Base-by-base conservation (phyloP, 2,329 filamentous ascomycete genomes). In the Tolypocladium tropicale region DNA sequence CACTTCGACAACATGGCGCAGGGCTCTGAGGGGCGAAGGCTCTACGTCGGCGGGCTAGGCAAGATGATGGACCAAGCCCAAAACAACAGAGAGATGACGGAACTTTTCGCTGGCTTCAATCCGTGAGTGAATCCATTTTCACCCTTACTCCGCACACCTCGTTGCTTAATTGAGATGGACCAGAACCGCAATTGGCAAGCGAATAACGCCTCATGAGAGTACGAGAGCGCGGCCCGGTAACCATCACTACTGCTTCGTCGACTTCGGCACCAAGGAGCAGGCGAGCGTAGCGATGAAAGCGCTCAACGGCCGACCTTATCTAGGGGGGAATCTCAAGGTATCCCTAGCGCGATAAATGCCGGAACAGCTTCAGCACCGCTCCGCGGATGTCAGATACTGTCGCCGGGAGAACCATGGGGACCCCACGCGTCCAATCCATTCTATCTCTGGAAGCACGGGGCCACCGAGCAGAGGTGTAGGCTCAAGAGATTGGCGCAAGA, bases 171-270 rank as follows among this genome's bases (percentile, higher is more conserved):
- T 25, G 5, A 7, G 25, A n/a, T 23, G 21, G 36, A 21, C 21
- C 23, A 68, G 65, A 9, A 58, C 58, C 14, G 58, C 52, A 7
- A 73, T 79, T 51, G 73, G 77, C 60, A 79, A 79, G 61, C 71
- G 77, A 21, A 86, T 80, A 74, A 85, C 77, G 51, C 82, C 77
- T 59, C 83, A 75, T 65, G 82, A 72, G 63, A 81, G 69, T 63
- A 85, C 76, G 57, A 73, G 71, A 30, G 67, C 72, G n/a, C 72
- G 74, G 43, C 71, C 75, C 0, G 81, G 80, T 33, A 78, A 81
- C 59, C 76, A 83, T 63, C 79, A 86, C 68, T 86, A 83, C 67
- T 81, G 82, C 62, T 87, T 86, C 57, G 80, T 87, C n/a, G 83
- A 87, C 62, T 78, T 87, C 56, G 72, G 71, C 52, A 80, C 75